These are phyloP conservation scores for Talaromyces albobiverticillius DNA, from an alignment of 2,329 filamentous ascomycete genomes.

Conservation along the genomic window DNA sequence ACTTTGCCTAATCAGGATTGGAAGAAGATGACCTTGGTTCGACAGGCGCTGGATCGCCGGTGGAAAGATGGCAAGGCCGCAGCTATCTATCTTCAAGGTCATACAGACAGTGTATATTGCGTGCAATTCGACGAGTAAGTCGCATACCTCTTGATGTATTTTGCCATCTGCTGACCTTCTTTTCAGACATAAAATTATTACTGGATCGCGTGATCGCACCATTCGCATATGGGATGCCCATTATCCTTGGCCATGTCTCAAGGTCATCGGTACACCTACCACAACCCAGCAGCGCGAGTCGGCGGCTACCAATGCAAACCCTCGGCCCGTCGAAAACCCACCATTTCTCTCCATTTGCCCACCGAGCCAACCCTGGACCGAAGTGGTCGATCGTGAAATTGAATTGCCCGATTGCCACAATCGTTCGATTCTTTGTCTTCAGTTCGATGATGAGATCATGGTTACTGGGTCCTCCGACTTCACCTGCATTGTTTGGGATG, in stretches of 20 bases:
- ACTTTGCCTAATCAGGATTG: slow-evolving; percentile 67
- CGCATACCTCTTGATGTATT: background rate
- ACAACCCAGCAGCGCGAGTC: slow-evolving; percentile 14
- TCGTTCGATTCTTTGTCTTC: slow-evolving; percentile 89
- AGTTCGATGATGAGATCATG: slow-evolving; percentile 89
- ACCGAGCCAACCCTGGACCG: slow-evolving; percentile 52
- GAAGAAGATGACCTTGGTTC: slow-evolving; percentile 78
- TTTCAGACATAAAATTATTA: slow-evolving; percentile 83
- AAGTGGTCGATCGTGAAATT: slow-evolving; percentile 43
- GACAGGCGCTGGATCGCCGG: slow-evolving; percentile 69
- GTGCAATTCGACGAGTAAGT: slow-evolving; percentile 93
- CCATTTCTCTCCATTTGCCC: slow-evolving; percentile 50
- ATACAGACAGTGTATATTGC: slow-evolving; percentile 95
- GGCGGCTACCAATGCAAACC: slow-evolving; percentile 20
- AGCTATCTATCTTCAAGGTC: slow-evolving; percentile 86
- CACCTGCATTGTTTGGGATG: slow-evolving; percentile 86
- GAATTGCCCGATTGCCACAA: slow-evolving; percentile 65
- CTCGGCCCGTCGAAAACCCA: slow-evolving; percentile 37
- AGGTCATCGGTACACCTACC: slow-evolving; percentile 68
- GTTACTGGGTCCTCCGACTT: slow-evolving; percentile 93
- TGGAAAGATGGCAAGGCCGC: slow-evolving; percentile 79
- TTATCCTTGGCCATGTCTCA: slow-evolving; percentile 72
- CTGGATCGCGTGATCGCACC: slow-evolving; percentile 90
- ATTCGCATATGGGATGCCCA: slow-evolving; percentile 96
- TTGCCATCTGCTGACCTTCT: background rate